Evolutionary conservation across 768 basidiomycete species (phyloP), one percentile per base, ranked within the genome.

Genomic region (Suillus subalutaceus): DNA sequence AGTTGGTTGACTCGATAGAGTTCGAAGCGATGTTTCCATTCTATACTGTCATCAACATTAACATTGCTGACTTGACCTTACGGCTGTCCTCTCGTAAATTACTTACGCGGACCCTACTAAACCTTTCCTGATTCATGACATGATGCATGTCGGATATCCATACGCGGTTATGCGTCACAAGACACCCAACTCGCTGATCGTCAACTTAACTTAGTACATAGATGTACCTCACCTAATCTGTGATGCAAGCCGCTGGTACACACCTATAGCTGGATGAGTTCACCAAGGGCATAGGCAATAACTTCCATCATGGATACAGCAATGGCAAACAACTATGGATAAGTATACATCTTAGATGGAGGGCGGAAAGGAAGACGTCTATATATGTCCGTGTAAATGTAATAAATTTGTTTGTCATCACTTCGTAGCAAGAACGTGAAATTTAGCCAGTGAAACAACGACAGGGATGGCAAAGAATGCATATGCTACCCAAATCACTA

Each of bases 401-500:
- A 52, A n/a, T 57, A 35, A 48, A 53, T 59, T 66, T 59, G 20
- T 63, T 64, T 55, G 6, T 32, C 20, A 60, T 80, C 70, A 83
- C 80, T 78, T 82, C 62, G 73, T 77, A 4, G 84, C 78, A 43
- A 81, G 82, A 67, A 91, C 82, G 57, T 93, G 88, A 43, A 92
- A 72, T 74, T 90, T 92, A 13, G 89, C 81, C 56, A 93, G 76
- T 10, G 90, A 86, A 67, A 86, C 84, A 23, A 92, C 84, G 52
- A 93, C 80, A 6, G 92, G 90, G 26, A 92, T 84, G 2, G 83
- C 86, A 66, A 85, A 89, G 73, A 94, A 93, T 6, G 89, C 86
- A 69, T 91, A 92, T 18, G 85, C 91, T 23, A 92, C 86, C 86
- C 89, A 93, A 52, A 89, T 82, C 90, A 94, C 92, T 94, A 53